Percentiles rank a stretch among this genome's conserved stretches.
These are phyloP conservation scores for Elsinoe fawcettii DNA, from an alignment of 2,329 filamentous ascomycete genomes.

Conservation along the genomic window DNA sequence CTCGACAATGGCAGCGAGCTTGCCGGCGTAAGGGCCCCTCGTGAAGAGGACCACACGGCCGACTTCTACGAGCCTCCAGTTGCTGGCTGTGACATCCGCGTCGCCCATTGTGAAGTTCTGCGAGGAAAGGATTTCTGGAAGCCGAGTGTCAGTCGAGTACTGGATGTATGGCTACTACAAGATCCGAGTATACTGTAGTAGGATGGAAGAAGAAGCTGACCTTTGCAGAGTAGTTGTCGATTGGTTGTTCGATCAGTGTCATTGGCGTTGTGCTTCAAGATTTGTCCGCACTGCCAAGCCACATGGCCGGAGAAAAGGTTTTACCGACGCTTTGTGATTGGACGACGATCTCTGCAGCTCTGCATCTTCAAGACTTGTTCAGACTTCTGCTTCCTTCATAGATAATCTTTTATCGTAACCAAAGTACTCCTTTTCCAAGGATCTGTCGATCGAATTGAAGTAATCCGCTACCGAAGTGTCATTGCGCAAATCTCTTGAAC, in stretches of 20 bases:
- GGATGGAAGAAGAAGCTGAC: background rate
- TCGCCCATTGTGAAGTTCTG: slow-evolving; percentile 37
- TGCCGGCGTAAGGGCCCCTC: slow-evolving; percentile 71
- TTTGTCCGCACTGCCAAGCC: slow-evolving; percentile 3
- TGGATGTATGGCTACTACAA: background rate
- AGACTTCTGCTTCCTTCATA: background rate
- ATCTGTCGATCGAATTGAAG: no score
- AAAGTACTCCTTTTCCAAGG: no score
- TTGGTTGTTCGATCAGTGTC: background rate
- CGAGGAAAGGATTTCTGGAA: background rate
- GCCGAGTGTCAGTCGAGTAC: background rate
- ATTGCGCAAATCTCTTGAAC: no score
- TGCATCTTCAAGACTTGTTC: background rate
- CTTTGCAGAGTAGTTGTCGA: slow-evolving; percentile 8
- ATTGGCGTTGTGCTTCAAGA: slow-evolving; percentile 10
- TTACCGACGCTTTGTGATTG: background rate
- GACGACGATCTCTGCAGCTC: background rate
- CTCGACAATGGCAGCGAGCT: slow-evolving; percentile 91
- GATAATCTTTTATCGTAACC: no score
- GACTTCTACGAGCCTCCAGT: slow-evolving; percentile 96
- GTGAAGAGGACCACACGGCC: slow-evolving; percentile 94
- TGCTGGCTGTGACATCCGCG: slow-evolving; percentile 41
- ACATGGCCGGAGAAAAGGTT: background rate
- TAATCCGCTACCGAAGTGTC: no score
- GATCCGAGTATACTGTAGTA: background rate